Evolutionary conservation across 345 rosid genomes (phyloP).

Genomic region (Salix purpurea): DNA sequence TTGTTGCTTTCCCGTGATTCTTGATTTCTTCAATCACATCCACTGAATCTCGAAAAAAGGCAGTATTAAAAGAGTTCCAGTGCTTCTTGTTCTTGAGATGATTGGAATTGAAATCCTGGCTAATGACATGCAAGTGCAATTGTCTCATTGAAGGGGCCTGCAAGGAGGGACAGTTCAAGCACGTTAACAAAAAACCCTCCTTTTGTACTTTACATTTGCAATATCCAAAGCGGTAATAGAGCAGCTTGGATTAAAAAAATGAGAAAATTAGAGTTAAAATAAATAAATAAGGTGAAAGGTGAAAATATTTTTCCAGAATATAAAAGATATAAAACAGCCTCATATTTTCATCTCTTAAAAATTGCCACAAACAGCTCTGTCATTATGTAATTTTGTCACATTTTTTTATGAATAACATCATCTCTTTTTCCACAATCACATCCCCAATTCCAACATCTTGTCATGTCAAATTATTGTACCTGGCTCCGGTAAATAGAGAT

Average conservation of each 20-base stretch:
- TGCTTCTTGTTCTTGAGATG: conserved; percentile 84
- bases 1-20: conserved; percentile 47
- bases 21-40: conserved; percentile 74
- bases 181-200: neutral
- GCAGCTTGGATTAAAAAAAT: neutral
- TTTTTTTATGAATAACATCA: neutral
- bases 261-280: no score
- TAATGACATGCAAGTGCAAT: conserved; percentile 84
- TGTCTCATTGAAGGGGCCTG: conserved; percentile 79
- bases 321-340: neutral
- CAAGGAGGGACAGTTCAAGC: conserved; percentile 3
- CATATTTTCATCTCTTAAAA: neutral
- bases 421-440: neutral
- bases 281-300: neutral
- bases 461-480: neutral
- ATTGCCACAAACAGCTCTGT: neutral
- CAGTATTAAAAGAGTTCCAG: conserved; percentile 83
- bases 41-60: conserved; percentile 72
- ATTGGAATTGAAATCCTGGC: conserved; percentile 86
- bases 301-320: neutral
- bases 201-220: neutral
- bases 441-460: neutral
- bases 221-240: neutral
- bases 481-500: neutral
- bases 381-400: neutral